Base-by-base conservation (phyloP, 2,329 filamentous ascomycete genomes). In the Botrytis porri region DNA sequence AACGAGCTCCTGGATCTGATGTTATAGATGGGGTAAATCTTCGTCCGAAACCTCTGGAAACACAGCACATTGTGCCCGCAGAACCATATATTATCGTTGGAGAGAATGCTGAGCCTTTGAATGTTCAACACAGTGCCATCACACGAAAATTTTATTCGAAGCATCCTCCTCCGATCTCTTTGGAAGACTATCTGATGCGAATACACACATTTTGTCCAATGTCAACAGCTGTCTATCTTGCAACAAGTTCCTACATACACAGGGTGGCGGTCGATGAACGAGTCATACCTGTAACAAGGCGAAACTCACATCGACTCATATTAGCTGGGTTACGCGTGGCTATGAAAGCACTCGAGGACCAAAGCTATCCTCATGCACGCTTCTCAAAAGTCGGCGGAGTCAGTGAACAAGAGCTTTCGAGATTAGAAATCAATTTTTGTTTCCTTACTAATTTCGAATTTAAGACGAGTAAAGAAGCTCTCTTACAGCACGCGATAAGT, bases 71-170 rank as follows among this genome's bases (percentile, higher is more conserved):
- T 64, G 48, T 45, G 35, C 74, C 80, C 71, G 73, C 73, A 48
- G 76, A 78, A 73, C 88, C 88, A 25, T 89, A 89, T 78, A 84
- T 90, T 70, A 84, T 91, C 63, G 86, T 91, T 72, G 88, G 90
- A n/a, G 88, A 88, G 63, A 88, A 93, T 80, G 90, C 89, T 43
- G 90, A 94, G 77, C 90, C 92, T 35, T 85, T 94, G 73, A 89
- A 91, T 74, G 83, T 93, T 48, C 95, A 98, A 81, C 92, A 96
- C 80, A 90, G 90, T 75, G 92, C 94, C 76, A 93, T 98, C 76
- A 94, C 93, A 29, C 90, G 94, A 77, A 96, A 96, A 79, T 99
- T 99, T 83, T 97, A 96, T 84, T 95, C 92, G 76, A 97, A 96
- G 81, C 89, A 90, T 69, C 90, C 94, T 25, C 95, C 96, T 32